Conservation (phyloP, 768 basidiomycete genomes). For the Leccinum variicolor region DNA sequence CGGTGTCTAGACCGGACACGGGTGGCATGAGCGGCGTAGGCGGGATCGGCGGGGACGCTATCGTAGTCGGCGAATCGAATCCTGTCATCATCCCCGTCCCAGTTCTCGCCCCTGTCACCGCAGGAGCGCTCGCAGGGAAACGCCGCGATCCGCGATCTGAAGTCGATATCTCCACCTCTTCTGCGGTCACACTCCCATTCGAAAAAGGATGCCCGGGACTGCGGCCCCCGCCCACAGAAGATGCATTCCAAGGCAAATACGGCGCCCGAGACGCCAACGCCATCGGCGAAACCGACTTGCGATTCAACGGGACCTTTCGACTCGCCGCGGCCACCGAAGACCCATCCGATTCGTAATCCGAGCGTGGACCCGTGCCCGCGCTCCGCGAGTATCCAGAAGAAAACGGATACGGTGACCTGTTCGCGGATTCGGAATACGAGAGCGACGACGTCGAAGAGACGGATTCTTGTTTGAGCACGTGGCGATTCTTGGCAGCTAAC, state of each 20-base stretch:
- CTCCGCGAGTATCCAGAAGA: conserved; percentile 9
- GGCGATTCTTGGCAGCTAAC: conserved; percentile 33
- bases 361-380: conserved; percentile 30
- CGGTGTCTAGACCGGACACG: conserved; percentile 7
- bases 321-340: conserved; percentile 32
- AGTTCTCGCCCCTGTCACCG: neutral
- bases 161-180: conserved; percentile 20
- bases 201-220: conserved; percentile 12
- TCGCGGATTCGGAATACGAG: conserved; percentile 51
- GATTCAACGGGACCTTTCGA: conserved; percentile 60
- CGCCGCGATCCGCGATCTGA: conserved; percentile 31
- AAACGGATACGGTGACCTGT: conserved; percentile 27
- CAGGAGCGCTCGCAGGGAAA: neutral
- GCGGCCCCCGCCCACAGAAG: conserved; percentile 41
- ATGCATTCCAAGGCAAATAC: conserved; percentile 32
- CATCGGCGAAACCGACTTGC: conserved; percentile 70
- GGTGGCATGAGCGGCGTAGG: conserved; percentile 35
- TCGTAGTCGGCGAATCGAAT: conserved; percentile 38
- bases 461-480: conserved; percentile 47
- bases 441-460: conserved; percentile 64
- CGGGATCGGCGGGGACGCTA: conserved; percentile 38
- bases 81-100: conserved; percentile 9
- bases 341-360: conserved; percentile 58
- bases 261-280: conserved; percentile 48
- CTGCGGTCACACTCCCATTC: conserved; percentile 14